Evolutionary conservation across 2,329 filamentous ascomycete species (phyloP), one percentile per base, ranked within the genome.

Genomic region (Lachnellula willkommii): DNA sequence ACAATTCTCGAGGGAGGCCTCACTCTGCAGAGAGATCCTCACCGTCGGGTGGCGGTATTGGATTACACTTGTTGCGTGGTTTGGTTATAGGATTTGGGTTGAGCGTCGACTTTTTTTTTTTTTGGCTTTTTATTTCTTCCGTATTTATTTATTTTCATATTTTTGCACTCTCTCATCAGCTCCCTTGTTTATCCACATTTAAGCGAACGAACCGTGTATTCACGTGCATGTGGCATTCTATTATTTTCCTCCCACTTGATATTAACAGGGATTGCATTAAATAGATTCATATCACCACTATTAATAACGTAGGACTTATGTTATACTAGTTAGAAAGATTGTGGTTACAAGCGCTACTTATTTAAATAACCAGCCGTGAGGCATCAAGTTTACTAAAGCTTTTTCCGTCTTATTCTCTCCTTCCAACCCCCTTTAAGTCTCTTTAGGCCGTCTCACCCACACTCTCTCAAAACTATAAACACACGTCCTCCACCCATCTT

Each of bases 11-110:
- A 87, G 84, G 79, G 83, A 85, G 83, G 83, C 56, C 74, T 86
- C 80, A 87, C 83, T 84, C 81, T 84, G 83, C 83, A 87, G 81
- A 85, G 83, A 72, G 71, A 76, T 83, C 78, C 82, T 80, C 82
- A 81, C 83, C 83, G 81, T 84, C 79, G 78, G 77, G 77, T 86
- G 83, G 84, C 84, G 82, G 68, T 53, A 76, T 73, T 82, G 83
- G 83, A 87, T 79, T 72, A 85, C 83, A 81, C 78, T 77, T 75
- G 77, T 74, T 76, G 70, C 76, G 79, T 80, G 80, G 72, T 73
- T 79, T 84, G 82, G 78, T 76, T 73, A 53, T 8, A 39, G 54
- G 48, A 62, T 56, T 50, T 64, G 62, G 60, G 63, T 65, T 67
- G 66, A 58, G 60, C 54, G 59, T 66, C 66, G 35, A 69, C 66